Evolutionary conservation across 2,329 filamentous ascomycete genomes (phyloP), one percentile per base, ranked within the genome.

Genomic region (Beauveria brongniartii): DNA sequence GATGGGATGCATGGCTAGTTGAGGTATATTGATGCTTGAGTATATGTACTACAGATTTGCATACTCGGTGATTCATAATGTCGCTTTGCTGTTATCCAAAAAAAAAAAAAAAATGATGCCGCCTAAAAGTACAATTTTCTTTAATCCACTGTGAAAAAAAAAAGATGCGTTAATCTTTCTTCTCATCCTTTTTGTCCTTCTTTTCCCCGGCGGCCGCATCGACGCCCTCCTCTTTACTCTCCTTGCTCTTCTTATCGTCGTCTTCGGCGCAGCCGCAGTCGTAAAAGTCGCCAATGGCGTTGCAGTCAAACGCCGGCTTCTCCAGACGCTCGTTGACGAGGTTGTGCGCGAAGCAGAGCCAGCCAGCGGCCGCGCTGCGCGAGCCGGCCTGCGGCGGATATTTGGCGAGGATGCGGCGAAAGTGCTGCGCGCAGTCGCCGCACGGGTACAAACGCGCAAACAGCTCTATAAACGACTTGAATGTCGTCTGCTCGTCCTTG

Each of bases 251-350:
- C 64, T 79, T 76, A 67, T 78, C 77, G 20, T 79, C 78, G 63
- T 86, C 84, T n/a, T 88, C 86, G 16, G 84, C 86, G 67, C 86
- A 89, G 0, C 86, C 86, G 68, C 86, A 89, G 69, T 89, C 86
- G 72, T 89, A 89, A 69, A 87, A 86, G 67, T 89, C 86, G 18
- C 85, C 85, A 68, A 89, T 86, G 34, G 85, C 82, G 62, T 77
- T 82, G 67, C 86, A 89, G 71, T 89, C 84, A 66, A 88, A 89
- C 14, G 79, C 63, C 4, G 78, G 74, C 73, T 89, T 88, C 67
- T 82, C 74, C 37, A 89, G 73, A 60, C 84, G 76, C 73, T 82
- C 78, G 69, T 89, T 89, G 62, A 89, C 86, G 65, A 82, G 74
- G 67, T 89, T 89, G 68, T 89, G 86, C 26, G 85, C 80, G 69